Evolutionary conservation across 2,329 filamentous ascomycete genomes (phyloP).

Genomic region (Graphiopsis chlorocephala): DNA sequence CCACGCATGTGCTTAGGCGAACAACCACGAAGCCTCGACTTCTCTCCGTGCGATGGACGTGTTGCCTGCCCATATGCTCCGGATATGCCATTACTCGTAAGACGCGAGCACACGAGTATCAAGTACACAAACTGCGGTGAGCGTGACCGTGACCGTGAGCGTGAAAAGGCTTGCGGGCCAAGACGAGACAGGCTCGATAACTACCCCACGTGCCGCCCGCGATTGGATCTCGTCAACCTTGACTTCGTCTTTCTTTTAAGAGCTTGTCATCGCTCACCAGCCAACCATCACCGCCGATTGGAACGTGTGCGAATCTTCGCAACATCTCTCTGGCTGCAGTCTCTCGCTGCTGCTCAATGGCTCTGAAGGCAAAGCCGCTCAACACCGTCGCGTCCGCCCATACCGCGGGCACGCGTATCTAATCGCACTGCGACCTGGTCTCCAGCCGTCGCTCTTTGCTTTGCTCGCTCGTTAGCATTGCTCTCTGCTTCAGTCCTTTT

Average conservation of each 20-base stretch:
- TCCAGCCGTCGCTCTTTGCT: not conserved
- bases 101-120: not conserved
- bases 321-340: not conserved
- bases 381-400: conserved; percentile 1
- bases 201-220: not conserved
- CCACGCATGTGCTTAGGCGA: not conserved
- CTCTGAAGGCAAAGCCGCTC: not conserved
- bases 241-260: not conserved
- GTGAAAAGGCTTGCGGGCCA: not conserved
- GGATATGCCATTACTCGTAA: not conserved
- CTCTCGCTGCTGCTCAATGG: not conserved
- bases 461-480: not conserved
- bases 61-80: not conserved
- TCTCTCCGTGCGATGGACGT: not conserved
- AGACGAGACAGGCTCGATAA: not conserved
- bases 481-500: not conserved
- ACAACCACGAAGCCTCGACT: not conserved
- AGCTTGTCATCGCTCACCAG: conserved; percentile 1
- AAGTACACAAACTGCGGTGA: not conserved
- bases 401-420: not conserved
- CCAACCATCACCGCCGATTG: conserved; percentile 9
- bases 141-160: not conserved
- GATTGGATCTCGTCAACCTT: conserved; percentile 8
- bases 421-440: not conserved
- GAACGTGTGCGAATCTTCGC: conserved; percentile 5